Evolutionary conservation across 179 eudicot genomes (phyloP).

Genomic region (Carnegiea gigantea): DNA sequence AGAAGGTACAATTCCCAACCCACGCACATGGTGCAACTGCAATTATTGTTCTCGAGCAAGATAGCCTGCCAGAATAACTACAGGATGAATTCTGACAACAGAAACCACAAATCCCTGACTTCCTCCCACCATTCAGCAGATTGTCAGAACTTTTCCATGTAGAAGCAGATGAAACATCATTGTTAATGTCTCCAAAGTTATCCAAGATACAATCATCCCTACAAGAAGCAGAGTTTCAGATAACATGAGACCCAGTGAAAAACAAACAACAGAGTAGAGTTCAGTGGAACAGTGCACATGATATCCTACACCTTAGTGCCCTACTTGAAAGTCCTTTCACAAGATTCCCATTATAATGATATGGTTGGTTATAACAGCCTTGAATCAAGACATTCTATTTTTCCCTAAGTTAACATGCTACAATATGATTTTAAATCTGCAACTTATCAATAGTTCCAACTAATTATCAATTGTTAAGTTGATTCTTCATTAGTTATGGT

Average conservation of each 20-base stretch:
- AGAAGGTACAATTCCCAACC: slow-evolving; percentile 52
- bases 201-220: slow-evolving; percentile 52
- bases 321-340: background rate
- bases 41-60: slow-evolving; percentile 69
- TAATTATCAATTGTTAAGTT: too few species aligned
- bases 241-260: background rate
- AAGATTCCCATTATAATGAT: background rate
- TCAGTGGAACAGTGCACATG: background rate
- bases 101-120: slow-evolving; percentile 22
- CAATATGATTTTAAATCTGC: too few species aligned
- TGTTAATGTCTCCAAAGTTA: slow-evolving; percentile 26
- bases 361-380: background rate
- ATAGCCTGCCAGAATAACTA: slow-evolving; percentile 44
- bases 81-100: slow-evolving; percentile 41
- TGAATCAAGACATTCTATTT: background rate
- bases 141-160: slow-evolving; percentile 17
- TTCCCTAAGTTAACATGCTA: too few species aligned
- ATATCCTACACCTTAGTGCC: background rate
- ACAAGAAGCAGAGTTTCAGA: slow-evolving; percentile 23
- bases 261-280: background rate
- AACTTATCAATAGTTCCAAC: too few species aligned
- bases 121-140: slow-evolving; percentile 35
- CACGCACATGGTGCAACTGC: slow-evolving; percentile 75
- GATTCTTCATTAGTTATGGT: too few species aligned
- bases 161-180: slow-evolving; percentile 22